phyloP scores from a whole-genome alignment of 1,284 basidiomycete genomes.

The Sanghuangporus weigelae region DNA sequence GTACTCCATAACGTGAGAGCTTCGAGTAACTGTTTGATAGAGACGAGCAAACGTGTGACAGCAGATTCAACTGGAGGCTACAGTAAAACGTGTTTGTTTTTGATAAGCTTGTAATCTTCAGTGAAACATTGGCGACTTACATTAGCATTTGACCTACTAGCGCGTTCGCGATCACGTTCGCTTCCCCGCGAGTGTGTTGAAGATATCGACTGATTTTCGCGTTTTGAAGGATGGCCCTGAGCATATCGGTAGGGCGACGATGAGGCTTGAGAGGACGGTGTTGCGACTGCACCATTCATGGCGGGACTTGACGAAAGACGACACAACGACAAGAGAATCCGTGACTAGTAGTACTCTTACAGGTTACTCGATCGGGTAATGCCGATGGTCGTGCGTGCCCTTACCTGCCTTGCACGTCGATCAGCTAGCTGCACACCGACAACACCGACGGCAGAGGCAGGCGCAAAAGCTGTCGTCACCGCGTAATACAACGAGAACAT shows the following conservation, averaged over 20 bases:
- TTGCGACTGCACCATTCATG: conserved; percentile 2
- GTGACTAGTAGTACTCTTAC: neutral
- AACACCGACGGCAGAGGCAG: conserved; percentile 1
- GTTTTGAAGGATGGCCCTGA: conserved; percentile 33
- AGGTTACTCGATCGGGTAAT: neutral
- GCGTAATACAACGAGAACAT: conserved; percentile 31
- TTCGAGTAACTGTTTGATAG: conserved; percentile 93
- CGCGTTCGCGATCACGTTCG: conserved; percentile 26
- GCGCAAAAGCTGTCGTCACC: neutral
- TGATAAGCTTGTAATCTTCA: neutral
- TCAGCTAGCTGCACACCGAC: neutral
- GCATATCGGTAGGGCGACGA: conserved; percentile 3
- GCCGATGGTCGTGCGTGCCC: neutral
- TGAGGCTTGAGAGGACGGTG: neutral
- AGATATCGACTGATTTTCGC: conserved; percentile 40
- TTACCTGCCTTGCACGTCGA: neutral
- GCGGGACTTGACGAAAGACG: neutral
- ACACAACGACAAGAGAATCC: neutral
- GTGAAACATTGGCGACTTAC: conserved; percentile 13
- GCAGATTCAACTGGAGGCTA: conserved; percentile 84
- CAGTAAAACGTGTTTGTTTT: neutral
- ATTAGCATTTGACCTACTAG: conserved; percentile 18
- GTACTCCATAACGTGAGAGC: conserved; percentile 87
- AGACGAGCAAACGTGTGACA: conserved; percentile 89
- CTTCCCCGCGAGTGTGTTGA: conserved; percentile 31